A percentile compares a stretch with the other conserved stretches of the same genome.
These are phyloP conservation scores for Cephaloascus fragrans DNA, from an alignment of 805 yeast species.

Conservation along the genomic window DNA sequence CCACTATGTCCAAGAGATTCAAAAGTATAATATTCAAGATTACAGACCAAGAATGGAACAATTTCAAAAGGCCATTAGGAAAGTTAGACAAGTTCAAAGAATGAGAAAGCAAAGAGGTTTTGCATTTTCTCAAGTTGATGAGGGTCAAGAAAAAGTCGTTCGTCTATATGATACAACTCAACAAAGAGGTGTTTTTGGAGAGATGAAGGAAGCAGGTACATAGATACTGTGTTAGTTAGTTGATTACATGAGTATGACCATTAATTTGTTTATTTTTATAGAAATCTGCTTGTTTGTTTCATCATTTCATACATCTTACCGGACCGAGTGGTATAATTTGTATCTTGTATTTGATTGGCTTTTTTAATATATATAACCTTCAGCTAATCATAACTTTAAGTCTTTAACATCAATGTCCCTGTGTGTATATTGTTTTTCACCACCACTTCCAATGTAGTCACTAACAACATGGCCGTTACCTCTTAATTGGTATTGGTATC, in stretches of 20 bases:
- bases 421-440: conserved; percentile 68
- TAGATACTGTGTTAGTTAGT: not conserved
- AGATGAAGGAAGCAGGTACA: conserved; percentile 16
- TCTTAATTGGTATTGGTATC: conserved; percentile 86
- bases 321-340: too few species aligned
- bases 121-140: conserved; percentile 95
- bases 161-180: conserved; percentile 94
- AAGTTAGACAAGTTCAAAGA: conserved; percentile 95
- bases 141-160: conserved; percentile 84
- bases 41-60: conserved; percentile 94
- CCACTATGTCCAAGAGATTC: conserved; percentile 94
- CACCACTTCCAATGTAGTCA: conserved; percentile 92
- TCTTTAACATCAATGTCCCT: conserved; percentile 38
- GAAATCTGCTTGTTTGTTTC: too few species aligned
- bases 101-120: conserved; percentile 98
- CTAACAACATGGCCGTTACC: conserved; percentile 92
- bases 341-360: too few species aligned
- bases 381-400: conserved; percentile 16
- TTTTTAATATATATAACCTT: too few species aligned
- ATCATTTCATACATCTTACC: too few species aligned
- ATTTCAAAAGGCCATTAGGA: conserved; percentile 93
- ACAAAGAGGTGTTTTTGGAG: conserved; percentile 66
- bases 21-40: conserved; percentile 87
- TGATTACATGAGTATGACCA: not conserved
- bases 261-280: too few species aligned